phyloP scores from a whole-genome alignment of 345 rosid species.

The Nephelium lappaceum region DNA sequence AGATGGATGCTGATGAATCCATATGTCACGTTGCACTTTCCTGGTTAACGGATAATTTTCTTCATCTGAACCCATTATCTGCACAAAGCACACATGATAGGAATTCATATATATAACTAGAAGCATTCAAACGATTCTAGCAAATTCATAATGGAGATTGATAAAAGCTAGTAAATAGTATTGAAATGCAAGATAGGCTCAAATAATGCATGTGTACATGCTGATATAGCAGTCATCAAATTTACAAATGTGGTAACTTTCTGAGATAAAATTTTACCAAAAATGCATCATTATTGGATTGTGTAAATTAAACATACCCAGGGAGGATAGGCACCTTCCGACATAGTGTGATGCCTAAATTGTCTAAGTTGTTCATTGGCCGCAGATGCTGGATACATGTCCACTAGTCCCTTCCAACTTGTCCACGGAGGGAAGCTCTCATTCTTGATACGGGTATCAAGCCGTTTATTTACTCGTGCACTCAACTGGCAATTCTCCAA shows the following conservation, averaged over 20 bases:
- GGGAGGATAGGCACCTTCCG: conserved; percentile 68
- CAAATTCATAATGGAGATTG: not conserved
- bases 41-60: conserved; percentile 90
- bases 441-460: conserved; percentile 39
- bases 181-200: not conserved
- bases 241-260: not conserved
- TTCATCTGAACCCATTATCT: conserved; percentile 85
- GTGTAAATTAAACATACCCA: conserved; percentile 66
- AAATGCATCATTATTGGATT: too few relatives aligned
- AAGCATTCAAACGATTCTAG: not conserved
- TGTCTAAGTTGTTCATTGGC: conserved; percentile 35
- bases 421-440: conserved; percentile 76
- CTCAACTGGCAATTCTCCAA: conserved; percentile 68
- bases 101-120: not conserved
- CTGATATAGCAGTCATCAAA: not conserved
- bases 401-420: conserved; percentile 63
- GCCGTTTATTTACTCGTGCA: conserved; percentile 35
- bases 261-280: too few relatives aligned
- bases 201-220: not conserved
- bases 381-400: conserved; percentile 38
- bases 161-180: not conserved
- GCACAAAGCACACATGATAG: conserved; percentile 8
- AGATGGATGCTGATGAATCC: conserved; percentile 92
- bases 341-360: conserved; percentile 35
- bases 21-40: conserved; percentile 82